Base-by-base conservation (phyloP, 768 basidiomycete species). In the Rhodotorula toruloides region DNA sequence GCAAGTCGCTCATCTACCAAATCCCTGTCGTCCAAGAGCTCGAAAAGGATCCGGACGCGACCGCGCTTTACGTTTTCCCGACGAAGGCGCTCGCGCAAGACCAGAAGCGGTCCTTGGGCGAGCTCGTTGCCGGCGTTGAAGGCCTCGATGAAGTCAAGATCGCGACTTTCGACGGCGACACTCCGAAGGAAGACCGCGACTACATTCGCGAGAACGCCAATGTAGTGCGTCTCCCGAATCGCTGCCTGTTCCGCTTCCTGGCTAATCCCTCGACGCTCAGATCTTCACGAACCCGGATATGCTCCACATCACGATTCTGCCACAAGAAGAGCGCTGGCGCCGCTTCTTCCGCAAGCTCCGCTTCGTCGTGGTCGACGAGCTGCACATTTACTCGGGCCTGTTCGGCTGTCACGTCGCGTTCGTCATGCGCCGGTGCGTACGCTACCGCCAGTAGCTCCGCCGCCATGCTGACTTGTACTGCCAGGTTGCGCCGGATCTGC, bases 51-150 rank as follows among this genome's bases (percentile, higher is more conserved):
- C 74, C 75, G 1, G 74, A 77, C 21, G 76, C 87, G 16, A 92
- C 86, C 0, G 88, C 89, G 0, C 82, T 94, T 44, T 87, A 90
- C 74, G 83, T 94, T 42, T 94, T 91, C 73, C 91, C 91, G 3
- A 94, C 91, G 1, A 94, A 94, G 87, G 91, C 91, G 22, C 79
- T 94, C 46, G 91, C 91, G 2, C 91, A 94, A 77, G 91, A 94
- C 74, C 91, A 94, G 76, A 84, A 82, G 70, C 78, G 79, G 7
- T 85, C 87, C 1, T 76, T 93, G 54, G 83, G 87, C 63, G 85
- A 86, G 60, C 75, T 94, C 21, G 72, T 92, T 1, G 81, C 72
- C 60, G 79, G 80, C 14, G 86, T 84, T 76, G 80, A 84, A 0
- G 83, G 84, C 14, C 79, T 91, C n/a, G 83, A 83, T 61, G 80